Conservation (phyloP, 768 basidiomycete species). For the Tricholoma bakamatsutake region DNA sequence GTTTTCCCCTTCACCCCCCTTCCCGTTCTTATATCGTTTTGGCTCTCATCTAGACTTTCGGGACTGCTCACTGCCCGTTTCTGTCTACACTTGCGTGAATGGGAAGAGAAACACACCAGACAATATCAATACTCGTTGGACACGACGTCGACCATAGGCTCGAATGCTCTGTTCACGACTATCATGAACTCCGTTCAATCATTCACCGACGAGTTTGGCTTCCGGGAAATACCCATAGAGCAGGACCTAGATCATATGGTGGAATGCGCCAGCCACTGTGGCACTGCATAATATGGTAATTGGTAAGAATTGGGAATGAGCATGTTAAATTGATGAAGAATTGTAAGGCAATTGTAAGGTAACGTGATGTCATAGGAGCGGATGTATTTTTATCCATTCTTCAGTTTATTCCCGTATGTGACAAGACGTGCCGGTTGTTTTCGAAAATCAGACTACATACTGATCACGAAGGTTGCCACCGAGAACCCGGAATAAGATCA, state of each 20-base stretch:
- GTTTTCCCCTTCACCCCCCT: neutral
- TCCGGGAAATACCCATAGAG: neutral
- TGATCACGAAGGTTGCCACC: too few species aligned
- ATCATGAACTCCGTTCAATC: neutral
- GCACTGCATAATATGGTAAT: too few species aligned
- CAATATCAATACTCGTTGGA: neutral
- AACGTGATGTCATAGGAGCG: too few species aligned
- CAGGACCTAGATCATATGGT: neutral
- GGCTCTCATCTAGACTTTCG: neutral
- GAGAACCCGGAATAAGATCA: too few species aligned
- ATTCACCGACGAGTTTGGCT: neutral
- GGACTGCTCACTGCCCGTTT: conserved; percentile 1
- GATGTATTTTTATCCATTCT: too few species aligned
- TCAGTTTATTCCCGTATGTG: too few species aligned
- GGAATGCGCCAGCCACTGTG: neutral
- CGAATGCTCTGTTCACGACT: neutral
- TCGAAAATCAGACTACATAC: too few species aligned
- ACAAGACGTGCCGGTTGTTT: too few species aligned
- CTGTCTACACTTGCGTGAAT: neutral
- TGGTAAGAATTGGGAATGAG: too few species aligned
- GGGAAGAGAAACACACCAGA: neutral
- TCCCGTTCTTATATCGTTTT: neutral
- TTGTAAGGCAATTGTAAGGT: too few species aligned
- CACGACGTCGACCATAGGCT: neutral
- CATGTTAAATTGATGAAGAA: too few species aligned